phyloP scores from a whole-genome alignment of 2,329 filamentous ascomycete species.

The Monosporascus cannonballus region DNA sequence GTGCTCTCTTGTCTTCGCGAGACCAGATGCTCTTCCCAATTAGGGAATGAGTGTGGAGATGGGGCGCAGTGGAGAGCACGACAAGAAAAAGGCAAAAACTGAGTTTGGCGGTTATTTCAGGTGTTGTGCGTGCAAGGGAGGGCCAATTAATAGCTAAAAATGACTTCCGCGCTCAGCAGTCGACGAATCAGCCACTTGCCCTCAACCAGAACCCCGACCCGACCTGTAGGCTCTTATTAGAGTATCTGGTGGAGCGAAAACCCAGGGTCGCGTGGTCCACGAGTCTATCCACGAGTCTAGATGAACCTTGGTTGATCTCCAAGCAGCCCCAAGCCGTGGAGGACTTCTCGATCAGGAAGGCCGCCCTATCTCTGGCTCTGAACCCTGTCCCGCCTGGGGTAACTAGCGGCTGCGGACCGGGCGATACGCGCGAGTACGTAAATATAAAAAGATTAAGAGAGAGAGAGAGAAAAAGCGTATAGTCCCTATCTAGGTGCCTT shows the following conservation, averaged over 20 bases:
- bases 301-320: background rate
- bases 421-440: too few relatives aligned
- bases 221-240: slow-evolving; percentile 4
- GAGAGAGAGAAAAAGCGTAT: too few relatives aligned
- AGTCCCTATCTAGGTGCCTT: too few relatives aligned
- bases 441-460: background rate
- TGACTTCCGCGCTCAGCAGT: slow-evolving; percentile 10
- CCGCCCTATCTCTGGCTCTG: slow-evolving; percentile 16
- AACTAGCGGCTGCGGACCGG: too few relatives aligned
- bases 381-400: slow-evolving; percentile 2
- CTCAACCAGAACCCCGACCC: background rate
- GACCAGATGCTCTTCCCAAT: background rate
- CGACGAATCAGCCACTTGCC: slow-evolving; percentile 8
- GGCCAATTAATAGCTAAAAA: background rate
- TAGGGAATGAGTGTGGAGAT: background rate
- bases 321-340: slow-evolving; percentile 12
- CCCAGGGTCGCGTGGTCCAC: slow-evolving; percentile 18
- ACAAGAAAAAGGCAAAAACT: background rate
- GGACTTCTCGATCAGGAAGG: slow-evolving; percentile 26
- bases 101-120: background rate
- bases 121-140: background rate
- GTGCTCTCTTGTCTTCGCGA: background rate
- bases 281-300: slow-evolving; percentile 14
- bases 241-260: slow-evolving; percentile 11
- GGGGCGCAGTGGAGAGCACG: background rate